Evolutionary conservation across 2,329 filamentous ascomycete genomes (phyloP).

Genomic region (Monilinia polystroma): DNA sequence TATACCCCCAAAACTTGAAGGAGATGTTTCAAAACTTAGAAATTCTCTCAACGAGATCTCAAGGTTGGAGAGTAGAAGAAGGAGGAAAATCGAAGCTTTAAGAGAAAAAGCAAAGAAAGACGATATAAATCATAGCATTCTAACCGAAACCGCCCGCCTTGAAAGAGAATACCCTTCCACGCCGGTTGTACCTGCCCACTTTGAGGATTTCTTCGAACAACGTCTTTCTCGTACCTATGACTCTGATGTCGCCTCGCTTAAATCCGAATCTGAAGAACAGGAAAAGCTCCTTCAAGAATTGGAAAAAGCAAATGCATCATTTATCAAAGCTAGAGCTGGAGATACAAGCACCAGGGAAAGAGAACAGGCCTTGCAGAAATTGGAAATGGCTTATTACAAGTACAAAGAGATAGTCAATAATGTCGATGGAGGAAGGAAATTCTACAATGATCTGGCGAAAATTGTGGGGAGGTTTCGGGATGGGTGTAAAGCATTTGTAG

Average conservation of each 20-base stretch:
- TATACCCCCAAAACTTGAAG: conserved; percentile 77
- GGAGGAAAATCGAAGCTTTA: conserved; percentile 75
- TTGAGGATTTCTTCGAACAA: conserved; percentile 86
- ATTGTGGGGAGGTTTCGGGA: conserved; percentile 86
- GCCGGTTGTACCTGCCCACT: conserved; percentile 81
- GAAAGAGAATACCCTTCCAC: conserved; percentile 86
- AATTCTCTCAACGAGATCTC: conserved; percentile 81
- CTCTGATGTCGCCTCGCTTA: conserved; percentile 67
- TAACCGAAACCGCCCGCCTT: conserved; percentile 78
- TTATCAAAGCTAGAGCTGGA: conserved; percentile 64
- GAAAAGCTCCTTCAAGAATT: conserved; percentile 67
- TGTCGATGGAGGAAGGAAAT: conserved; percentile 86
- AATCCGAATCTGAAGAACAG: conserved; percentile 74
- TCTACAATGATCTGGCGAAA: conserved; percentile 92
- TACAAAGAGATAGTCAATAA: conserved; percentile 96
- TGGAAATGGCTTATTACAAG: conserved; percentile 90
- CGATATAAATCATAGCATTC: conserved; percentile 82
- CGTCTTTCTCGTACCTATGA: conserved; percentile 76
- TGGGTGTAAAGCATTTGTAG: conserved; percentile 73
- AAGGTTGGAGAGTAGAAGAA: conserved; percentile 76
- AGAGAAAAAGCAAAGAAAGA: conserved; percentile 79
- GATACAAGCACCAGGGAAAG: conserved; percentile 67
- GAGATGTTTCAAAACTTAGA: conserved; percentile 73
- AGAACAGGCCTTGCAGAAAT: conserved; percentile 78
- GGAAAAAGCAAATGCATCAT: conserved; percentile 73